Evolutionary conservation across 73 alveolate genomes (phyloP), one percentile per base, ranked within the genome.

Genomic region (Paramecium caudatum): DNA sequence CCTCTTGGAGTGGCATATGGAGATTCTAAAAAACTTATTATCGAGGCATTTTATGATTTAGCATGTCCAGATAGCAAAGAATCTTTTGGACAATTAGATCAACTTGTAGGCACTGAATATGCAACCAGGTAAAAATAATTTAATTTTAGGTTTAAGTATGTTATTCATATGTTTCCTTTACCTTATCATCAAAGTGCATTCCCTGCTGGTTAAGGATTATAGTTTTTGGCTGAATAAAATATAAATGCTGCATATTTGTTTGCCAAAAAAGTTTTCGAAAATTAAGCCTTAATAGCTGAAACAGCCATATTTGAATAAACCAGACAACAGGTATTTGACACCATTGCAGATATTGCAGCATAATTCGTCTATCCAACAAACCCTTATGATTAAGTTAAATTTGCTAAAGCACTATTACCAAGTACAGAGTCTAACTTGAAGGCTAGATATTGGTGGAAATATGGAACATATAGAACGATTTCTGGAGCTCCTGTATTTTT

Each of bases 31-130:
- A 63, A 70, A 25, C 15, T 86, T 12, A 63, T 50, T 10, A 55
- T 86, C 41, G 93, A 86, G n/a, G 93, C 90, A 23, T 86, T 49
- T 32, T 86, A 47, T 46, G 93, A 86, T 63, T 86, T 86, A 63
- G 7, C 21, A 2, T 86, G 93, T 46, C 93, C 93, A 17, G 93
- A 86, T 46, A 74, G 88, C 70, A 74, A 34, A 9, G 9, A 74
- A 21, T 74, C 62, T 9, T 74, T 74, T 23, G 47, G 68, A 15
- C 36, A 21, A 15, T n/a, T 74, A 7, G 88, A 74, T 3, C 3
- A 45, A 7, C 43, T 74, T 30, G 21, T 74, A 6, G 9, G 15
- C 0, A 7, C 36, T 34, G 62, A 25, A 5, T 41, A 37, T 27
- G 43, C 25, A 74, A 16, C 47, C 36, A 17, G 19, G 39, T 39